phyloP scores from a whole-genome alignment of 169 alveolate genomes.

The Besnoitia besnoiti region DNA sequence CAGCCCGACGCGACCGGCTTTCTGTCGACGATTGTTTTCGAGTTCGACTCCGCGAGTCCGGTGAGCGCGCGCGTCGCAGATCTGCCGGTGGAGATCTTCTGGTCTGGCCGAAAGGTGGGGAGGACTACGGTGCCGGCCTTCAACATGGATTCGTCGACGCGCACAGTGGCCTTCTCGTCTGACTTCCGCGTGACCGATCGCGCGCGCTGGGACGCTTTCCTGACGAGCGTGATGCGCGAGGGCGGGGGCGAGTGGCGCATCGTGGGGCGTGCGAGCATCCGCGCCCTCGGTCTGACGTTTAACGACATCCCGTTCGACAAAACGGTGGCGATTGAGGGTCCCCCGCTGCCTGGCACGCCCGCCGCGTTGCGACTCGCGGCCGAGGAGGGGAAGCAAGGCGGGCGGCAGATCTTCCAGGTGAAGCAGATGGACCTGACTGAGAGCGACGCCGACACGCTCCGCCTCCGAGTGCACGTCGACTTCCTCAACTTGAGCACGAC shows the following conservation, averaged over 20 bases:
- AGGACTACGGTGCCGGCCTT: not conserved
- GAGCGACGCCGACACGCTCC: not conserved
- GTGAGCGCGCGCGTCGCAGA: constrained; percentile 16
- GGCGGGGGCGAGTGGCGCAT: constrained; percentile 44
- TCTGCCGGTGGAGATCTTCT: not conserved
- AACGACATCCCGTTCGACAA: constrained; percentile 28
- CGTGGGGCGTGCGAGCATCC: not conserved
- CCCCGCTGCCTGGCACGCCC: not conserved
- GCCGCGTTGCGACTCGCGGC: not conserved
- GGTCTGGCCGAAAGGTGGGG: constrained; percentile 30
- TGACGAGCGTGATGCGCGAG: not conserved
- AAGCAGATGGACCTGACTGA: not conserved
- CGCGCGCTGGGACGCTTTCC: constrained; percentile 7
- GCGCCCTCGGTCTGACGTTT: constrained; percentile 24
- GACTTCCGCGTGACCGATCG: constrained; percentile 6
- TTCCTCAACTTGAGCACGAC: constrained; percentile 14
- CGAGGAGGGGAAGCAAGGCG: not conserved
- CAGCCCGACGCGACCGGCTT: not conserved
- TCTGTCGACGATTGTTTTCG: not conserved
- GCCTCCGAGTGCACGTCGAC: not conserved
- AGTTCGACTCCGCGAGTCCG: constrained; percentile 17
- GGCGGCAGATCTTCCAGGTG: not conserved
- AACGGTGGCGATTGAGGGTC: constrained; percentile 32
- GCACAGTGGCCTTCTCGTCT: not conserved
- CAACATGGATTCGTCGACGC: not conserved